phyloP scores from a whole-genome alignment of 1,284 basidiomycete species.

The Xanthoconium separans region DNA sequence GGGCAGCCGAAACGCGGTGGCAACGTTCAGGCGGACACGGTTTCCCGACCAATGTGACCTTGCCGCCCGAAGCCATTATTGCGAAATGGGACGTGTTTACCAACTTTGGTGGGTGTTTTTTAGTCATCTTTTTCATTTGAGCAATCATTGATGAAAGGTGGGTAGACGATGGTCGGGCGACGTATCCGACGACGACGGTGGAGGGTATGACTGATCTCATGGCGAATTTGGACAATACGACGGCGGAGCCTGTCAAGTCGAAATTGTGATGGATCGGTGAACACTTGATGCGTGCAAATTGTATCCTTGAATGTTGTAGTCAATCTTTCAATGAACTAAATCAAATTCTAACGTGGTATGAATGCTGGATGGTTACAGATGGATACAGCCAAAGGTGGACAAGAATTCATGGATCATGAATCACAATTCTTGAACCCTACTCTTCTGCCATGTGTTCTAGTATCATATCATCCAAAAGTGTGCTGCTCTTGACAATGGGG shows the following conservation, averaged over 20 bases:
- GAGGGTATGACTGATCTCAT: conserved; percentile 81
- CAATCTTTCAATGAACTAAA: too few relatives aligned
- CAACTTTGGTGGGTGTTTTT: conserved; percentile 63
- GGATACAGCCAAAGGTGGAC: too few relatives aligned
- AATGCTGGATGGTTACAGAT: too few relatives aligned
- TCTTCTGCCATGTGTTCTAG: too few relatives aligned
- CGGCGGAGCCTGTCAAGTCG: conserved; percentile 39
- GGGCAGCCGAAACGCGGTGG: conserved; percentile 93
- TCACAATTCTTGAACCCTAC: too few relatives aligned
- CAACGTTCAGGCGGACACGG: conserved; percentile 85
- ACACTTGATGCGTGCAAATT: too few relatives aligned
- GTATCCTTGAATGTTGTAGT: too few relatives aligned
- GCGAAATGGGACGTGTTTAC: conserved; percentile 82
- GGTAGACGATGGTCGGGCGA: conserved; percentile 73
- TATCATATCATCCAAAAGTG: too few relatives aligned
- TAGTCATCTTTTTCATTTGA: not conserved
- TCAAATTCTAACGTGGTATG: too few relatives aligned
- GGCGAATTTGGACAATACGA: conserved; percentile 76
- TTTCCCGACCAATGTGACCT: conserved; percentile 77
- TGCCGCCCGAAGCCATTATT: conserved; percentile 78
- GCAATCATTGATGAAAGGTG: conserved; percentile 1
- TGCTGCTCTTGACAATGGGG: too few relatives aligned
- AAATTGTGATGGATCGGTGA: conserved; percentile 39
- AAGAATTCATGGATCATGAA: too few relatives aligned
- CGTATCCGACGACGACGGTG: conserved; percentile 67